phyloP scores from a whole-genome alignment of 306 rosid species.

The Argentina anserina region DNA sequence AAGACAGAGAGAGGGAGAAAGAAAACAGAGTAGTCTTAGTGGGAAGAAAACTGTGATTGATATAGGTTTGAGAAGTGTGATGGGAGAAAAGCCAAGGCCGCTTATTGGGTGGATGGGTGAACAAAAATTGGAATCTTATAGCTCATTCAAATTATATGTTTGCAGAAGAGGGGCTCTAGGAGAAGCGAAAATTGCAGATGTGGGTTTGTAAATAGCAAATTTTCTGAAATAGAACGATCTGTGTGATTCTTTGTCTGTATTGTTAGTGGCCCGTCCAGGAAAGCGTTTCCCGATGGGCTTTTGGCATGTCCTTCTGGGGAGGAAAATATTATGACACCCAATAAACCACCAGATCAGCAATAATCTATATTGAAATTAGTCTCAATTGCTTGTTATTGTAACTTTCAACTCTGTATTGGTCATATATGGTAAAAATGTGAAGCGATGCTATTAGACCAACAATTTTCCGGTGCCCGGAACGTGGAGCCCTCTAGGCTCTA shows the following conservation, averaged over 20 bases:
- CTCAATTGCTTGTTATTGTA: neutral
- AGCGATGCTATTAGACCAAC: conserved; percentile 1
- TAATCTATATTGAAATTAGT: neutral
- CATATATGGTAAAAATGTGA: neutral
- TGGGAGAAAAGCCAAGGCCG: conserved; percentile 72
- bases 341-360: conserved; percentile 4
- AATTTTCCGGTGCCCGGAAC: neutral
- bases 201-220: neutral
- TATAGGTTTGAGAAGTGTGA: conserved; percentile 42
- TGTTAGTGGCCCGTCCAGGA: conserved; percentile 40
- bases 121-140: conserved; percentile 65
- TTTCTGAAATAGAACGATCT: conserved; percentile 24
- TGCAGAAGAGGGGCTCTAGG: conserved; percentile 30
- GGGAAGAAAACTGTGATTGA: conserved; percentile 19
- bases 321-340: conserved; percentile 36
- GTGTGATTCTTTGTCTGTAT: conserved; percentile 41
- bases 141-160: conserved; percentile 24
- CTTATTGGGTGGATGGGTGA: conserved; percentile 43
- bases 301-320: conserved; percentile 44
- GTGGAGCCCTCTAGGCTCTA: conserved; percentile 1
- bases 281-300: conserved; percentile 59
- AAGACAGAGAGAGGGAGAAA: conserved; percentile 2
- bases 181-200: neutral
- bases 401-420: neutral
- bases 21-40: neutral